Evolutionary conservation across 2,329 filamentous ascomycete genomes (phyloP), one percentile per base, ranked within the genome.

Genomic region (Xylaria sp.): DNA sequence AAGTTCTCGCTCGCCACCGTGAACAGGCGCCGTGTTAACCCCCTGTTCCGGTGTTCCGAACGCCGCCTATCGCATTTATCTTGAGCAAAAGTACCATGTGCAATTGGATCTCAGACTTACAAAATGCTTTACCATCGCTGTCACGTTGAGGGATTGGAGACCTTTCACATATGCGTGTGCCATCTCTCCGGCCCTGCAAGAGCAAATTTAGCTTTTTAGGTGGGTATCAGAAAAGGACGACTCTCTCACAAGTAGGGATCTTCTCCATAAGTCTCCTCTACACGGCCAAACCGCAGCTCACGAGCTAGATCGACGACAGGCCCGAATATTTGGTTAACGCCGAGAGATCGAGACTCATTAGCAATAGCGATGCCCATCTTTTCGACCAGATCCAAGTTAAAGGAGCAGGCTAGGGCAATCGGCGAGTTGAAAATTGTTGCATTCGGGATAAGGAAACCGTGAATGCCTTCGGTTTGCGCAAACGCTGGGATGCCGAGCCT

Each of bases 361-460:
- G 83, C 89, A 67, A 92, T 91, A 17, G 84, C 82, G 3, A 78
- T 77, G 6, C 81, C 89, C 89, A 92, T 92, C 67, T 89, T 83
- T 67, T 87, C 76, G 3, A 92, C 78, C 14, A 92, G 76, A 42
- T 78, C 80, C 0, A 84, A 83, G 71, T 92, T 90, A 78, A 88
- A 92, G 0, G 89, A 89, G 70, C 88, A 91, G 15, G 86, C 89
- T 56, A 90, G 85, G 7, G 80, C 89, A 68, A 92, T 92, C 0
- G 90, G 90, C 1, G 88, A 91, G 76, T 92, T 92, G 79, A 92
- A 93, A 62, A 92, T 90, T 1, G 90, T 92, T 2, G 89, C 89
- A 73, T 92, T 92, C 9, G 84, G 84, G 45, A 89, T 84, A 33
- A 92, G 78, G 67, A 92, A 87, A 1, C 89, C 90, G 70, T 92